Conservation (phyloP, 257 asterid genomes). For the Salvia hispanica region DNA sequence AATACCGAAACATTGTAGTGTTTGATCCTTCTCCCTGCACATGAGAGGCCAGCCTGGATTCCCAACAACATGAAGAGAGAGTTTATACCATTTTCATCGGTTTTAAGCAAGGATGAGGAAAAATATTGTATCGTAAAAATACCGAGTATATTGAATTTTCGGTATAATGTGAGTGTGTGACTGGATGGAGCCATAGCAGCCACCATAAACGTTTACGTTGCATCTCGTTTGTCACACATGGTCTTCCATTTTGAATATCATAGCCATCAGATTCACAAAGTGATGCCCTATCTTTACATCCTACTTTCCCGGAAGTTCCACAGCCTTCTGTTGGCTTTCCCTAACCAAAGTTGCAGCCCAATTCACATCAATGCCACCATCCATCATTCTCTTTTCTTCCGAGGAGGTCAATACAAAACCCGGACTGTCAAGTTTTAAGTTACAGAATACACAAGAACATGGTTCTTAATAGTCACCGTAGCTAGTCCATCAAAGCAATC, state of each 20-base stretch:
- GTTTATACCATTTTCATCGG: too few species aligned
- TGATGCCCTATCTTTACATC: constrained; percentile 21
- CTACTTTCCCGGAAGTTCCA: constrained; percentile 29
- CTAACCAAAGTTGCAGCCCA: constrained; percentile 33
- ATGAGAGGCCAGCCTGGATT: background rate
- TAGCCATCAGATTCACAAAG: constrained; percentile 34
- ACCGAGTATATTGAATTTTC: too few species aligned
- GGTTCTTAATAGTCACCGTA: too few species aligned
- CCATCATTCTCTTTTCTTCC: constrained; percentile 35
- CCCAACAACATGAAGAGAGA: background rate
- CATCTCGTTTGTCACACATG: constrained; percentile 59
- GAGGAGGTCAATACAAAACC: constrained; percentile 26
- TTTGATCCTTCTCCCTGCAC: too few species aligned
- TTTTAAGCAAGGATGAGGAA: too few species aligned
- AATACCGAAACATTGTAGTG: too few species aligned
- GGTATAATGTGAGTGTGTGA: constrained; percentile 22
- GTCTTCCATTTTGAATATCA: constrained; percentile 39
- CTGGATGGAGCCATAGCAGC: constrained; percentile 28
- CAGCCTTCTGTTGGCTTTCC: constrained; percentile 27
- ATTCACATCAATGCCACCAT: constrained; percentile 25
- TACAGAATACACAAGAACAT: background rate
- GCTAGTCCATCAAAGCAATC: too few species aligned
- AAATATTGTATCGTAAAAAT: too few species aligned
- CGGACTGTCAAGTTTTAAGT: constrained; percentile 6
- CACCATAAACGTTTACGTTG: constrained; percentile 29